phyloP scores from a whole-genome alignment of 148 eudicot genomes.

The Vaccinium vitisidaea region DNA sequence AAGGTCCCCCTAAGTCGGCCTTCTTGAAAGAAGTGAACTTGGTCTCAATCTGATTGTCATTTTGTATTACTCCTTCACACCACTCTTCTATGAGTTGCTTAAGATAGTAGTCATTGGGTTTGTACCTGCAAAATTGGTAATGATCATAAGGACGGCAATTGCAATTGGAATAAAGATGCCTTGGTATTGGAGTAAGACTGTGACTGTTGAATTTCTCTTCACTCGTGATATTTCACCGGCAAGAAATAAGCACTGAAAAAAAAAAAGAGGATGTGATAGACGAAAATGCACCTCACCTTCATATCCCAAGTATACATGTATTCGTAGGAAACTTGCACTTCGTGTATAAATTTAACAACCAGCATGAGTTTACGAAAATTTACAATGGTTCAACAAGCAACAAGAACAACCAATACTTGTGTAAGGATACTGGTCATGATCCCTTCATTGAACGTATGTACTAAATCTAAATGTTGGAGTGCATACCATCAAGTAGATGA shows the following conservation, averaged over 20 bases:
- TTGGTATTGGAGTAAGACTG: too few species aligned
- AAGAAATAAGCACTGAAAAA: too few species aligned
- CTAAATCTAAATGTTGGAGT: neutral
- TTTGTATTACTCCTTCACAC: slow-evolving; percentile 89
- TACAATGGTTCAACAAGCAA: neutral
- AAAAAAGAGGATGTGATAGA: too few species aligned
- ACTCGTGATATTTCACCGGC: too few species aligned
- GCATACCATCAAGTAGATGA: neutral
- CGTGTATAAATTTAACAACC: neutral
- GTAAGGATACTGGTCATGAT: neutral
- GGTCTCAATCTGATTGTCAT: slow-evolving; percentile 32
- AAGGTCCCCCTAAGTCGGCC: slow-evolving; percentile 47
- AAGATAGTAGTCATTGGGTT: slow-evolving; percentile 84
- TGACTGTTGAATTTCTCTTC: too few species aligned
- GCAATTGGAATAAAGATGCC: neutral
- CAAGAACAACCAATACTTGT: neutral
- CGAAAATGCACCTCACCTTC: neutral
- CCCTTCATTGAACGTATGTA: neutral
- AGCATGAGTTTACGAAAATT: neutral
- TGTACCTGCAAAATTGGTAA: slow-evolving; percentile 50
- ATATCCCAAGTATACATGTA: neutral
- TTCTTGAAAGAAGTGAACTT: slow-evolving; percentile 29
- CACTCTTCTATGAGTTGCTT: slow-evolving; percentile 94
- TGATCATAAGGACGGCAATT: neutral
- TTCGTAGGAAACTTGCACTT: neutral